Evolutionary conservation across 768 basidiomycete species (phyloP).

Genomic region (Psilocybe cubensis): DNA sequence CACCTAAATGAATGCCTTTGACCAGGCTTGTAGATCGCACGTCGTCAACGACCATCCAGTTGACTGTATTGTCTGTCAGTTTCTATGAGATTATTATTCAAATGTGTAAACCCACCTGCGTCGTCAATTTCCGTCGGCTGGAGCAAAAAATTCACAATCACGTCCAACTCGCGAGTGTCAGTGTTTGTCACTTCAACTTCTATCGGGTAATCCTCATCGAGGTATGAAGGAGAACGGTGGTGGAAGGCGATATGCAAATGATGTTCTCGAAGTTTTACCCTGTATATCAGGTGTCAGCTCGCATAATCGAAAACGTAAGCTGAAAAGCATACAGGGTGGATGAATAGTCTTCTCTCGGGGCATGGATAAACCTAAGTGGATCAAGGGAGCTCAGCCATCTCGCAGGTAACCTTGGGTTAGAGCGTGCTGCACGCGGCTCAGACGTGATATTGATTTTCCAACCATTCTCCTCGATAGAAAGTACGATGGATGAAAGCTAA

Average conservation of each 20-base stretch:
- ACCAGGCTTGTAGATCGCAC: constrained; percentile 73
- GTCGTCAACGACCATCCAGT: constrained; percentile 61
- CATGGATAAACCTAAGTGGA: constrained; percentile 55
- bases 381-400: constrained; percentile 64
- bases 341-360: constrained; percentile 49
- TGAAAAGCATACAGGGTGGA: constrained; percentile 48
- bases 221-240: constrained; percentile 71
- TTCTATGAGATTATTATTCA: neutral
- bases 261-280: constrained; percentile 69
- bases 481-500: constrained; percentile 48
- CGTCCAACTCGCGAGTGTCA: constrained; percentile 71
- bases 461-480: constrained; percentile 57
- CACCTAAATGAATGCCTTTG: constrained; percentile 73
- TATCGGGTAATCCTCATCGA: constrained; percentile 81
- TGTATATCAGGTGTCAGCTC: constrained; percentile 27
- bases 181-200: constrained; percentile 67
- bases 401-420: constrained; percentile 31
- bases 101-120: constrained; percentile 50
- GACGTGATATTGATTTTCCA: constrained; percentile 75
- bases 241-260: constrained; percentile 54
- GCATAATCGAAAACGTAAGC: neutral
- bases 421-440: constrained; percentile 41
- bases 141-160: constrained; percentile 74
- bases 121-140: constrained; percentile 81
- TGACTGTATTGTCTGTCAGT: constrained; percentile 41